Evolutionary conservation across 78 protist species (phyloP), one percentile per base, ranked within the genome.

Genomic region (Dictyostelium intermedium): DNA sequence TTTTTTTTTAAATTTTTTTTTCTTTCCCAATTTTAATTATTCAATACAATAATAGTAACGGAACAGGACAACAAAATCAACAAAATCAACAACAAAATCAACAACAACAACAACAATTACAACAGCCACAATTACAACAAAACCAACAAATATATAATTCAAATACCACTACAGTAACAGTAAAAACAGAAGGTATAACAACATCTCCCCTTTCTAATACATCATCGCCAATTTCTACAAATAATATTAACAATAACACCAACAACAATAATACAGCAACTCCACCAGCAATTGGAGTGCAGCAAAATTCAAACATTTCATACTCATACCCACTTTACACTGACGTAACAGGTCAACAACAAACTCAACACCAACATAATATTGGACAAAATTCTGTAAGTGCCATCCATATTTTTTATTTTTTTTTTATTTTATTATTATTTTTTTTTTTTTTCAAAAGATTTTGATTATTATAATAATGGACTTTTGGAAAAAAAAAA

Each of bases 321-420:
- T 66, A 27, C 6, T 30, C 32, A 66, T 66, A 66, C 18, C 74
- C 74, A 27, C n/a, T 66, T 66, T 66, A 66, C 27, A 66, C 74
- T 11, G 74, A 66, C 35, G 34, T 66, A 6, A 66, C 74, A 66
- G 74, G 74, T 34, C 69, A 53, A 83, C 79, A 82, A 82, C 70
- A 63, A 82, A 73, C 37, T 39, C 53, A 61, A 14, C 78, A 70
- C n/a, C 78, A 70, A 70, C 78, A 70, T 32, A 66, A 23, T 66
- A 66, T 66, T 66, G 41, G 61, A 50, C 61, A 56, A 56, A 56
- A 56, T 56, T 56, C 66, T 56, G 66, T 56, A 56, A 56, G 66
- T 56, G n/a, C 6, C 66, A 56, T 4, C 27, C 66, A 16, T 20
- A 10, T 39, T 39, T 39, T 39, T 39, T 10, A 11, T 39, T 39